Base-by-base conservation (phyloP, 352 stramenopile genomes). In the Pythium coloratum region DNA sequence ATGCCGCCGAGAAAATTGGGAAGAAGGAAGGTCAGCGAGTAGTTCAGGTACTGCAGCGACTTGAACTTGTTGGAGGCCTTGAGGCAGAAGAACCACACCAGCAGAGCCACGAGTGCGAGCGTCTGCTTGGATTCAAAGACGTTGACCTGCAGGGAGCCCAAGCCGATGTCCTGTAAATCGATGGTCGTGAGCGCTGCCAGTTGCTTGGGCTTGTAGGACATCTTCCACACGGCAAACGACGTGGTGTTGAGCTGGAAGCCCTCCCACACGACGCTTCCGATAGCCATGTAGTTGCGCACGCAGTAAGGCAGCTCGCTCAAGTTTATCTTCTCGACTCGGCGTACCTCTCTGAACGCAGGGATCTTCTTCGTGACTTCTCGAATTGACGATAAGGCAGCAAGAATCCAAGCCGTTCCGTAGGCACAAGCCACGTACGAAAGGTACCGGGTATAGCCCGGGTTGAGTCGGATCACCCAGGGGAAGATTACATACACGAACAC, bases 51-150 rank as follows among this genome's bases (percentile, higher is more conserved):
- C 42, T 70, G 71, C 18, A 75, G 60, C 7, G 66, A 67, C 66
- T 80, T 80, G 56, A 78, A 78, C 55, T 80, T 77, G 68, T 80
- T 80, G 13, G 70, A 76, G 7, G 73, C 73, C 57, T 80, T 80
- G 64, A 80, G 63, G 55, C 70, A 77, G 30, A 80, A 73, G 34
- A 72, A 74, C 70, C 73, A 77, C 42, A 77, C 32, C 13, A 70
- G 26, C 12, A 80, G 62, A 7, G 70, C 71, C 30, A 74, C 51
- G 10, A 77, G 53, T 10, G 62, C 28, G 26, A 73, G 32, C 6
- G 55, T 63, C 42, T 77, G 70, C 64, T 76, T 73, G 55, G 72
- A 58, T 46, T 55, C 30, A 10, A 73, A 71, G 5, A 72, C 26
- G 42, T 76, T 71, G 9, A 78, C 54, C 42, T 64, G 28, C 4